Evolutionary conservation across 1,139 yeast genomes (phyloP), one percentile per base, ranked within the genome.

Genomic region (Hyphopichia buzzinii): DNA sequence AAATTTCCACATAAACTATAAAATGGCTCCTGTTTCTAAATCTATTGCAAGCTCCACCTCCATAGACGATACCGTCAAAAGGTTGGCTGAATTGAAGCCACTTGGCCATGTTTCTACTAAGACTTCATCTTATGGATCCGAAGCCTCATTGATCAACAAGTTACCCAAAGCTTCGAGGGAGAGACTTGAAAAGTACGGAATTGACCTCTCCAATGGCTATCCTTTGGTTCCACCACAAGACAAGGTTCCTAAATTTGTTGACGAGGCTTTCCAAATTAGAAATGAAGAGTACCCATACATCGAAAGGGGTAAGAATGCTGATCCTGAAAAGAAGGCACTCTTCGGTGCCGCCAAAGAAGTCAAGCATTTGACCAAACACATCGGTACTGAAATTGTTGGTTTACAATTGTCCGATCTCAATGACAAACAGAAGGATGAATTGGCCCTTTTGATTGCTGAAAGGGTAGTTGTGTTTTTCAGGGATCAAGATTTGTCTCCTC

Each of bases 261-360:
- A 77, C 44, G 80, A 77, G 43, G 81, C 80, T 3, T 53, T 40
- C 37, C 63, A 58, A 7, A 59, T 75, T 29, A 67, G 80, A 52
- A 58, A 59, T 38, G 52, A 62, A 36, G 73, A 59, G 21, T 57
- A 52, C 46, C 67, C 63, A 17, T 75, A 67, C 44, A 53, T 64
- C 36, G 79, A 73, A 41, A 54, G 79, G 43, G 80, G 74, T 29
- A 57, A 55, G 38, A 61, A 62, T 43, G 80, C 79, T 24, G 79
- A 74, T 44, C 75, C 75, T 4, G 78, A 72, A 41, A 74, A 74
- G 62, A 73, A 69, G 50, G 74, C 77, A 4, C 52, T 75, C 31
- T 62, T 75, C 31, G 67, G 72, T n/a, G 79, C 78, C 37, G 80
- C 77, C 15, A 64, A 55, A 38, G 73, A 73, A 47, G 78, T 75